Evolutionary conservation across 495 filamentous ascomycete species (phyloP).

Genomic region (Penicillium argentinense): DNA sequence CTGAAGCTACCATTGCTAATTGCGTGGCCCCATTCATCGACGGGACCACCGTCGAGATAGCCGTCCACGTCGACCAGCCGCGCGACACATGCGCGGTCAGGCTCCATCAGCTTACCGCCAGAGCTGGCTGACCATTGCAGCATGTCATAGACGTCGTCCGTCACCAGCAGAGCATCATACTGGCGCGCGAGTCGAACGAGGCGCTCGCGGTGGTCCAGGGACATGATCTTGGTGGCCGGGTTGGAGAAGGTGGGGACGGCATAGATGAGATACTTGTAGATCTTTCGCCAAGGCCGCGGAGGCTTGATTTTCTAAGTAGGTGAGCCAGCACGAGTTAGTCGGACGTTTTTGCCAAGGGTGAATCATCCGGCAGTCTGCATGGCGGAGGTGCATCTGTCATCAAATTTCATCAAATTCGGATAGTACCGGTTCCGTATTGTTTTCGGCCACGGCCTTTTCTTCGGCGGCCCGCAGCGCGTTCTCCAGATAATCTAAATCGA

Average conservation of each 20-base stretch:
- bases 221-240: slow-evolving; percentile 74
- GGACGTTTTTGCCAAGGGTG: background rate
- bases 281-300: slow-evolving; percentile 53
- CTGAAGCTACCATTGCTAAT: slow-evolving; percentile 81
- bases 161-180: slow-evolving; percentile 75
- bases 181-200: slow-evolving; percentile 69
- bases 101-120: slow-evolving; percentile 9
- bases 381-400: background rate
- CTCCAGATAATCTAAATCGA: slow-evolving; percentile 62
- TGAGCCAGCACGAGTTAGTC: slow-evolving; percentile 15
- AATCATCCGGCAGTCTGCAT: background rate
- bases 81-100: slow-evolving; percentile 55
- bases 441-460: slow-evolving; percentile 23
- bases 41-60: slow-evolving; percentile 54
- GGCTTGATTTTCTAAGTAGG: slow-evolving; percentile 44
- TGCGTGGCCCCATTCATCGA: slow-evolving; percentile 67
- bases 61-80: slow-evolving; percentile 77
- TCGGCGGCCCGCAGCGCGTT: slow-evolving; percentile 44
- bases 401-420: too few relatives aligned
- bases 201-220: slow-evolving; percentile 54
- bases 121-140: slow-evolving; percentile 65
- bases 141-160: slow-evolving; percentile 90
- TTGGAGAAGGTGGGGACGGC: slow-evolving; percentile 81
- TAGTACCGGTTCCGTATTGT: slow-evolving; percentile 43
- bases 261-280: slow-evolving; percentile 84